Conservation (phyloP, 176 grass and related monocot genomes). For the Elaeis guineensis region DNA sequence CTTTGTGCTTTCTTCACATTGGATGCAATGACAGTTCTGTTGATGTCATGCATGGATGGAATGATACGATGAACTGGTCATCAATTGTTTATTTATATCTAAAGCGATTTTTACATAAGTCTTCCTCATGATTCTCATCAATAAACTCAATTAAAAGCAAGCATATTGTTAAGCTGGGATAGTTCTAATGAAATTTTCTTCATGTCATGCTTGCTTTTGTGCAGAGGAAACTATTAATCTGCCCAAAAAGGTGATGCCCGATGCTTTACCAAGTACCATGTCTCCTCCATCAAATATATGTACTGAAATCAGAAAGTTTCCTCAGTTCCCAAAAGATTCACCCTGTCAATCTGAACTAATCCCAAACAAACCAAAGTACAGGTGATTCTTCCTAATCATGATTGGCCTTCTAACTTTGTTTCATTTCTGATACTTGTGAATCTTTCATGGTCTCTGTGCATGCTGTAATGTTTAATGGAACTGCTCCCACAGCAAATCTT, state of each 20-base stretch:
- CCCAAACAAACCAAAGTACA: conserved; percentile 29
- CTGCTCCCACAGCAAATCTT: too few species aligned
- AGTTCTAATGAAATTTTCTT: not conserved
- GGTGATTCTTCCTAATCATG: conserved; percentile 12
- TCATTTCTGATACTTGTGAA: not conserved
- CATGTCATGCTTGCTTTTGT: not conserved
- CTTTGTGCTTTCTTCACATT: too few species aligned
- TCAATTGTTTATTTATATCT: too few species aligned
- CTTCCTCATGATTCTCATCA: too few species aligned
- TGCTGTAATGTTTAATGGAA: too few species aligned
- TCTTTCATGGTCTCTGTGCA: not conserved
- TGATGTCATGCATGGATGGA: too few species aligned
- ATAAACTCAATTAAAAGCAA: too few species aligned
- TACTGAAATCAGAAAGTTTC: conserved; percentile 3
- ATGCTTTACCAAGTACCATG: not conserved
- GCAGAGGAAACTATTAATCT: conserved; percentile 29
- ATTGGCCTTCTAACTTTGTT: not conserved
- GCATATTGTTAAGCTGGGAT: not conserved
- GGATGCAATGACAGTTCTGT: too few species aligned
- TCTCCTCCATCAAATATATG: conserved; percentile 7
- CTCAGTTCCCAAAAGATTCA: conserved; percentile 9
- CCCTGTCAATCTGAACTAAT: conserved; percentile 10
- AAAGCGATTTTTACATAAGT: too few species aligned
- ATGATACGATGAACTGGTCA: too few species aligned
- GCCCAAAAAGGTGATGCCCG: not conserved